Evolutionary conservation across 148 eudicot genomes (phyloP).

Genomic region (Rheum nobile): DNA sequence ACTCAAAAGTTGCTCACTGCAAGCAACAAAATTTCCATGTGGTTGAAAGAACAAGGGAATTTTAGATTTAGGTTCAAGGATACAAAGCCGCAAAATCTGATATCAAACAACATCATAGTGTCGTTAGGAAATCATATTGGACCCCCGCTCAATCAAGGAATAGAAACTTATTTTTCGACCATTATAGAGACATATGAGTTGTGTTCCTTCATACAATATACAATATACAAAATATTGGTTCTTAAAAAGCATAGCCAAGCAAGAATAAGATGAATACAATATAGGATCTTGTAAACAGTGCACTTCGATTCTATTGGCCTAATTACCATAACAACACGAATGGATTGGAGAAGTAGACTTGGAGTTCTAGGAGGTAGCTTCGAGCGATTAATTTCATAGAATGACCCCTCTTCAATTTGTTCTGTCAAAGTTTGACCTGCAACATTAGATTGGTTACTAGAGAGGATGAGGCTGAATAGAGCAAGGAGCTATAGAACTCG

Average conservation of each 20-base stretch:
- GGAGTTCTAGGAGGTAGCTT: constrained; percentile 10
- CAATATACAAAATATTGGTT: background rate
- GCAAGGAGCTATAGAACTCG: background rate
- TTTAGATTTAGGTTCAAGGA: background rate
- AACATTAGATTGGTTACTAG: background rate
- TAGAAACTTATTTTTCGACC: background rate
- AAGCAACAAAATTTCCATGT: background rate
- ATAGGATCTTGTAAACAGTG: background rate
- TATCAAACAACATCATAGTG: background rate
- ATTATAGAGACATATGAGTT: background rate
- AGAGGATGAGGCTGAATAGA: background rate
- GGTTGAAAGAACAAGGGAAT: background rate
- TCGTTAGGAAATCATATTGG: background rate
- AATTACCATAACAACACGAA: constrained; percentile 10
- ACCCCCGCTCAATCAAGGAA: background rate
- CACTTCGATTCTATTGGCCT: background rate
- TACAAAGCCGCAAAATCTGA: background rate
- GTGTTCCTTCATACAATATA: background rate
- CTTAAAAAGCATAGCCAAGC: background rate
- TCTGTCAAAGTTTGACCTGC: constrained; percentile 5
- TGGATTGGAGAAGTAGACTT: background rate
- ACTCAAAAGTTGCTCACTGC: no score
- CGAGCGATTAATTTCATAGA: constrained; percentile 9
- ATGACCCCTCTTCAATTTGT: background rate
- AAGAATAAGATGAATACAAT: background rate